Evolutionary conservation across 169 alveolate genomes (phyloP), one percentile per base, ranked within the genome.

Genomic region (Cryptosporidium muris): DNA sequence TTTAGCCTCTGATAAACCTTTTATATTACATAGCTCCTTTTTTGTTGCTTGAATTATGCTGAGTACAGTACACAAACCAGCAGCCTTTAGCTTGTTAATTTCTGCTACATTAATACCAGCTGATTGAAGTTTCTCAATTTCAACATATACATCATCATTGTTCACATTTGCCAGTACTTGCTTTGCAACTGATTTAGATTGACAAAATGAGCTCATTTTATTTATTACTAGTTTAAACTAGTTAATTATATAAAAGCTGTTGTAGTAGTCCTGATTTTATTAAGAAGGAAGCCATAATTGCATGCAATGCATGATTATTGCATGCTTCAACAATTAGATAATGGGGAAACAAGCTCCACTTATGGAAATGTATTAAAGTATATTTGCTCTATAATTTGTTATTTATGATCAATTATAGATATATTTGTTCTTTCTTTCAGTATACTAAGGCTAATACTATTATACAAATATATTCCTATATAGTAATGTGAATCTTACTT

Each of bases 101-200:
- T 96, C 99, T 63, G 95, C 94, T 14, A 93, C 94, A 51, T 93
- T 95, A 9, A 96, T 93, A 11, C 99, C 99, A 62, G 91, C 85
- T 48, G 94, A 95, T 82, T 94, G 95, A 8, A 96, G 89, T 51
- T 89, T 89, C 38, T 95, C 94, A 12, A 94, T 91, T 16, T 74
- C 85, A 25, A 74, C 85, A 34, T 45, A 74, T n/a, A 68, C 40
- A 37, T 74, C 65, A 91, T 90, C 80, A 68, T 91, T 68, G 3
- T 36, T 38, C 34, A 66, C 56, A 4, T 74, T 74, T n/a, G 85
- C 85, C 48, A 68, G 60, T 5, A 74, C 85, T 48, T 74, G 85
- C 11, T 74, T 74, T 45, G 85, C 85, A 4, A 74, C 85, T 8
- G 85, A 74, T 36, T 74, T 74, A 58, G 85, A 74, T 37, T 74